Percentiles rank a stretch among this genome's conserved stretches.
These are phyloP conservation scores for Colletotrichum sp. DNA, from an alignment of 2,329 filamentous ascomycete species.

Conservation along the genomic window DNA sequence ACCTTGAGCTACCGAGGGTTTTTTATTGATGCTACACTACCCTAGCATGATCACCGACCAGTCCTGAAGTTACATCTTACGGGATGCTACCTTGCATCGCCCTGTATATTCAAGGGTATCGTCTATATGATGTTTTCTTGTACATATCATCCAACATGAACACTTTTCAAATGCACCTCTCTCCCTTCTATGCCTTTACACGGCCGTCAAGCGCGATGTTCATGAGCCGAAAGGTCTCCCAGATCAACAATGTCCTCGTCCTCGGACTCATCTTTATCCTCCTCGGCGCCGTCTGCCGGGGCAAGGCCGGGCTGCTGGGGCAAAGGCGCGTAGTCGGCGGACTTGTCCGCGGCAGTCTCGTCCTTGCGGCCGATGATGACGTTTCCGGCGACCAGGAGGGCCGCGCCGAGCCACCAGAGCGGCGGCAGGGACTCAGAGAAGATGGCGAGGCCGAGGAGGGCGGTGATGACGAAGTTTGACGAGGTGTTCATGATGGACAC, in stretches of 20 bases:
- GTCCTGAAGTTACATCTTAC: background rate
- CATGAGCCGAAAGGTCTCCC: conserved; percentile 26
- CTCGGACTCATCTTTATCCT: conserved; percentile 26
- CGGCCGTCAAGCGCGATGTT: background rate
- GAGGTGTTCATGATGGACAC: conserved; percentile 85
- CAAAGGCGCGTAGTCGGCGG: conserved; percentile 32
- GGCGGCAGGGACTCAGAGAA: conserved; percentile 75
- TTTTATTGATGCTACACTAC: background rate
- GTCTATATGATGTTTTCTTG: background rate
- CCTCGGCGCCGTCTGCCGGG: conserved; percentile 13
- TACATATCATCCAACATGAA: background rate
- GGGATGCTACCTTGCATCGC: background rate
- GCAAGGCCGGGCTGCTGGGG: conserved; percentile 24
- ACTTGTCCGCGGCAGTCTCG: conserved; percentile 43
- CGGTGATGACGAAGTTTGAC: conserved; percentile 81
- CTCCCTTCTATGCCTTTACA: background rate
- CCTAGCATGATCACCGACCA: background rate
- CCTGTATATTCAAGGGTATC: background rate
- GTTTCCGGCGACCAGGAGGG: conserved; percentile 75
- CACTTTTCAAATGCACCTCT: background rate
- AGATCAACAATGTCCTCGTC: conserved; percentile 42
- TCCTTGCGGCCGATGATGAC: conserved; percentile 79
- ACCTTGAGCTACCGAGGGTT: background rate
- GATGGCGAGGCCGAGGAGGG: conserved; percentile 71
- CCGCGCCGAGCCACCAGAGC: conserved; percentile 79